Evolutionary conservation across 2,329 filamentous ascomycete species (phyloP), one percentile per base, ranked within the genome.

Genomic region (Thelonectria olida): DNA sequence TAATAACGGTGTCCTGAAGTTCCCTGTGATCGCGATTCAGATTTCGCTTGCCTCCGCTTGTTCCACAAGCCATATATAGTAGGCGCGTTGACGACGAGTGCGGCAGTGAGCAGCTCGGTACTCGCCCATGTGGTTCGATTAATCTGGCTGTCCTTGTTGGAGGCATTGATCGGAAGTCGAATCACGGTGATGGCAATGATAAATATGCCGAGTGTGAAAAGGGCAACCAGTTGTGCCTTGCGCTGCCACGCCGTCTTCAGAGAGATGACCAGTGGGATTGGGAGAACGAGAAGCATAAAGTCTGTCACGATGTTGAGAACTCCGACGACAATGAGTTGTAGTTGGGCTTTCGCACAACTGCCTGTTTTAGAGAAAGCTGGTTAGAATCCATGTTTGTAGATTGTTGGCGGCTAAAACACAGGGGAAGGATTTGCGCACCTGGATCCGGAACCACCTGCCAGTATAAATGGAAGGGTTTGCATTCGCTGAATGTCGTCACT

Each of bases 151-250:
- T 75, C 68, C 44, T 75, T 74, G 28, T 76, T 71, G 17, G 66
- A 62, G n/a, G 71, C 60, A 52, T 78, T 79, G 53, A 79, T 76
- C 1, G 74, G 77, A 2, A 80, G 69, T 6, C 78, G 73, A 19
- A 79, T 71, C n/a, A 78, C 65, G 1, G 78, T 80, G 22, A 80
- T 73, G 22, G 73, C 66, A 45, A 80, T 77, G 57, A 80, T 78
- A 47, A 80, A 76, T 15, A 76, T 67, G 15, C 77, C 78, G 15
- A 80, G 70, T 2, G 72, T 74, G 52, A 79, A 80, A 0, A 80
- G 71, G 0, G 53, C 48, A n/a, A 69, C 63, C 0, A 80, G 65
- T 10, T 75, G 73, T 1, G 72, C 13, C 47, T 79, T 79, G 10
- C 72, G 72, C 42, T 65, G 54, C 67, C 67, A 68, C 2, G 72